These are phyloP conservation scores for Arthrobotrys pseudoclavata DNA, from an alignment of 2,329 filamentous ascomycete genomes.

Conservation along the genomic window DNA sequence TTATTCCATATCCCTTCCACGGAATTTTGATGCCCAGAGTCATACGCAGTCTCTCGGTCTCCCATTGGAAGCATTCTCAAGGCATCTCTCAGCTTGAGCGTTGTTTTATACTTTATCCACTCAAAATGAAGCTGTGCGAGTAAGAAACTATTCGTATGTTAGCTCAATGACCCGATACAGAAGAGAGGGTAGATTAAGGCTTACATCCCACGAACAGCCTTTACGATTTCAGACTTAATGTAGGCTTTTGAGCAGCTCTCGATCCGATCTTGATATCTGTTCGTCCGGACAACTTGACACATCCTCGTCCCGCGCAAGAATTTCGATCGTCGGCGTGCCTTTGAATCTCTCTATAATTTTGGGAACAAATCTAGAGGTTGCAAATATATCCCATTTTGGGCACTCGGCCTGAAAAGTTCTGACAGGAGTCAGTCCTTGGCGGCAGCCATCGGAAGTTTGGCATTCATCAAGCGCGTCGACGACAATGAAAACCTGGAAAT, in stretches of 20 bases:
- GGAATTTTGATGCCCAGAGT: conserved; percentile 4
- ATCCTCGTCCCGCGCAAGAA: neutral
- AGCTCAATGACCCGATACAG: too few relatives aligned
- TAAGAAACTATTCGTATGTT: conserved; percentile 65
- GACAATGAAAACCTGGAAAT: conserved; percentile 26
- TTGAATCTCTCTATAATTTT: neutral
- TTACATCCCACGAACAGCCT: neutral
- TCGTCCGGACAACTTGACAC: neutral
- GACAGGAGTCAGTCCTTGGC: too few relatives aligned
- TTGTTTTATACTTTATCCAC: conserved; percentile 65
- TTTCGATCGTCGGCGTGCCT: neutral
- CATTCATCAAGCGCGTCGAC: conserved; percentile 54
- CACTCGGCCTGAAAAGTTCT: too few relatives aligned
- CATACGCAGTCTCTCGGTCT: conserved; percentile 5
- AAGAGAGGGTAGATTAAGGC: neutral
- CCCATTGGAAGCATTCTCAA: conserved; percentile 64
- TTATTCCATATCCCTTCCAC: conserved; percentile 22
- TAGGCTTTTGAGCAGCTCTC: too few relatives aligned
- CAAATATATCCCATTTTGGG: too few relatives aligned
- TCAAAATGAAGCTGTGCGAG: conserved; percentile 67
- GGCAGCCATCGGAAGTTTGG: too few relatives aligned
- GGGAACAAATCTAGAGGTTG: neutral
- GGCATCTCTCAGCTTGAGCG: conserved; percentile 64
- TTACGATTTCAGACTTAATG: too few relatives aligned
- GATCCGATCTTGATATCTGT: too few relatives aligned